phyloP scores from a whole-genome alignment of 768 basidiomycete species.

The Filobasidium floriforme region DNA sequence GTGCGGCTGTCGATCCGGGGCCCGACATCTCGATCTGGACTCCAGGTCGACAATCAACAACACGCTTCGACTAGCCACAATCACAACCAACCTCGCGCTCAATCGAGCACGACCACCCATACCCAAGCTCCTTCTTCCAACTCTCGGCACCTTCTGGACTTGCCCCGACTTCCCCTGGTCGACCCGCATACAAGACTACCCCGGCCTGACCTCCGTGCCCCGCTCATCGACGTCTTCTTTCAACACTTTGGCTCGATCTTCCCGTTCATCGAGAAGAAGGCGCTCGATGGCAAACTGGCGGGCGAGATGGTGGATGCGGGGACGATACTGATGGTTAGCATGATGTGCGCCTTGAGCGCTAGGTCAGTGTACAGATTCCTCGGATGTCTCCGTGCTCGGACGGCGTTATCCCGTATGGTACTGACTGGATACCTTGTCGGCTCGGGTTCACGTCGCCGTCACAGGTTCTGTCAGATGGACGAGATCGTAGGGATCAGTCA shows the following conservation, averaged over 20 bases:
- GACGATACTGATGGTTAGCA: slow-evolving; percentile 11
- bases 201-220: slow-evolving; percentile 8
- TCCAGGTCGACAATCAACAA: neutral
- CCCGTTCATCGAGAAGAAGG: slow-evolving; percentile 13
- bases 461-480: slow-evolving; percentile 12
- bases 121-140: neutral
- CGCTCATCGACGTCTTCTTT: slow-evolving; percentile 12
- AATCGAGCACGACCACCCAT: neutral
- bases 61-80: neutral
- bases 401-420: no score
- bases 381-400: no score
- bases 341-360: slow-evolving; percentile 17
- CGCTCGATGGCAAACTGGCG: slow-evolving; percentile 1
- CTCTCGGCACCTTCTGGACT: neutral
- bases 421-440: no score
- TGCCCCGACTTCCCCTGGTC: slow-evolving; percentile 2
- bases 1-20: slow-evolving; percentile 15
- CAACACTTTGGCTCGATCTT: slow-evolving; percentile 16
- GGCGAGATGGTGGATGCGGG: slow-evolving; percentile 13
- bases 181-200: slow-evolving; percentile 13
- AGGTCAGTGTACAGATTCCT: neutral
- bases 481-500: slow-evolving; percentile 14
- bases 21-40: neutral
- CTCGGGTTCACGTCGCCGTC: no score
- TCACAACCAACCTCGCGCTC: neutral